A percentile compares a stretch with the other conserved stretches of the same genome.
These are phyloP conservation scores for Sesbania bispinosa DNA, from an alignment of 306 rosid genomes.

Conservation along the genomic window DNA sequence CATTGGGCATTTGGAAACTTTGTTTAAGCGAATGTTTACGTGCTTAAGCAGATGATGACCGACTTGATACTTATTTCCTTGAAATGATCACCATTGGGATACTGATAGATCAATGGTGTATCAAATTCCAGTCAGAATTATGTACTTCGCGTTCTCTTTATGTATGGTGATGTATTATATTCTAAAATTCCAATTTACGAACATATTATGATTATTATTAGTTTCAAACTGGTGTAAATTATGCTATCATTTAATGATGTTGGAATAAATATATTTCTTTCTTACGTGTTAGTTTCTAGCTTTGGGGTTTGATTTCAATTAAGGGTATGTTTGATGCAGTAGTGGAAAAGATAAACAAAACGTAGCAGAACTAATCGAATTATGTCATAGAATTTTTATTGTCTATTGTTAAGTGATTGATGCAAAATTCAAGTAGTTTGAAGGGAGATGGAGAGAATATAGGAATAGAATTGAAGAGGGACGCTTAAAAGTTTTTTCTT, in stretches of 20 bases:
- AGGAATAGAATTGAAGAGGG: too few species aligned
- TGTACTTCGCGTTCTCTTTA: conserved; percentile 38
- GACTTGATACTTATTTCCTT: not conserved
- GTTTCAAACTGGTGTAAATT: conserved; percentile 31
- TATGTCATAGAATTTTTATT: too few species aligned
- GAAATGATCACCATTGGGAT: conserved; percentile 11
- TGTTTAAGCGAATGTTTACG: not conserved
- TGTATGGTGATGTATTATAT: conserved; percentile 20
- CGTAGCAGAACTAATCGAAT: too few species aligned
- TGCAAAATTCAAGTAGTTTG: too few species aligned
- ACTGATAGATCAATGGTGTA: not conserved
- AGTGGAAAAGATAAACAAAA: too few species aligned
- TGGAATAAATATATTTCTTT: conserved; percentile 8
- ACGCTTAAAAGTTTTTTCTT: too few species aligned
- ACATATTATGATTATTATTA: conserved; percentile 10
- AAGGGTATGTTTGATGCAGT: too few species aligned
- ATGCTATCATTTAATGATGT: conserved; percentile 16
- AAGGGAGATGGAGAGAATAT: too few species aligned
- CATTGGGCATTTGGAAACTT: conserved; percentile 49
- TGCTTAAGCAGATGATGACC: conserved; percentile 20
- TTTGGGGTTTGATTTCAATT: not conserved
- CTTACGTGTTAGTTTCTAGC: not conserved
- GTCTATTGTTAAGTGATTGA: too few species aligned
- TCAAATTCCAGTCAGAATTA: conserved; percentile 21
- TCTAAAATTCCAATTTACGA: conserved; percentile 14